These are phyloP conservation scores for Brassica cretica DNA, from an alignment of 345 rosid species.

Conservation along the genomic window DNA sequence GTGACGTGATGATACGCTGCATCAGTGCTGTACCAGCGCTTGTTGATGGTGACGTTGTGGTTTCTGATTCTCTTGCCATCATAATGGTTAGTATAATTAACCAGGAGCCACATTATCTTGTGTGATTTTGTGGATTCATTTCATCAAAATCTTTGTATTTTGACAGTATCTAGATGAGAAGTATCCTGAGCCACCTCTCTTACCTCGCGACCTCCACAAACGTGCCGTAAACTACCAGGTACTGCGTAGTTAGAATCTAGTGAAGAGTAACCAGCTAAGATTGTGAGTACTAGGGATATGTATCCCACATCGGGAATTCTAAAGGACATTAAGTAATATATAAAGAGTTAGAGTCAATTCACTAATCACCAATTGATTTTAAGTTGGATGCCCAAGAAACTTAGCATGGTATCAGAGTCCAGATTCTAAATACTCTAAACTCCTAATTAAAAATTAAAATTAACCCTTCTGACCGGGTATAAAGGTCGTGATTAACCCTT, in stretches of 20 bases:
- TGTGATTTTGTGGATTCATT: background rate
- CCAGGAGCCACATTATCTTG: background rate
- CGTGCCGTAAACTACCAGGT: constrained; percentile 78
- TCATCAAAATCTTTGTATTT: background rate
- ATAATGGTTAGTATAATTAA: constrained; percentile 34
- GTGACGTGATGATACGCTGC: too few species aligned
- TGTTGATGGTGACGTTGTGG: constrained; percentile 65
- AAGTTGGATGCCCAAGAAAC: too few species aligned
- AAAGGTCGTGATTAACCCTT: too few species aligned
- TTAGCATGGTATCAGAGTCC: too few species aligned
- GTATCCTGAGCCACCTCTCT: constrained; percentile 66
- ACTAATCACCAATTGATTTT: too few species aligned
- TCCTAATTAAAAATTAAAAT: too few species aligned
- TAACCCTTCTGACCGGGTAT: too few species aligned
- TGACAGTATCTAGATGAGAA: constrained; percentile 80
- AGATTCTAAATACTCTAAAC: too few species aligned
- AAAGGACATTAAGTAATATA: too few species aligned
- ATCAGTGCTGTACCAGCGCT: constrained; percentile 57
- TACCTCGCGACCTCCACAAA: constrained; percentile 63
- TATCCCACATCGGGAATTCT: too few species aligned
- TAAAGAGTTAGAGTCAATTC: too few species aligned
- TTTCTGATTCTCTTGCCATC: constrained; percentile 81
- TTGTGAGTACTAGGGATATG: background rate
- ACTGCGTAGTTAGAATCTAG: background rate
- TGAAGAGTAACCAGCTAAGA: background rate